These are phyloP conservation scores for Cymodocea nodosa DNA, from an alignment of 116 monocot genomes.

Conservation along the genomic window DNA sequence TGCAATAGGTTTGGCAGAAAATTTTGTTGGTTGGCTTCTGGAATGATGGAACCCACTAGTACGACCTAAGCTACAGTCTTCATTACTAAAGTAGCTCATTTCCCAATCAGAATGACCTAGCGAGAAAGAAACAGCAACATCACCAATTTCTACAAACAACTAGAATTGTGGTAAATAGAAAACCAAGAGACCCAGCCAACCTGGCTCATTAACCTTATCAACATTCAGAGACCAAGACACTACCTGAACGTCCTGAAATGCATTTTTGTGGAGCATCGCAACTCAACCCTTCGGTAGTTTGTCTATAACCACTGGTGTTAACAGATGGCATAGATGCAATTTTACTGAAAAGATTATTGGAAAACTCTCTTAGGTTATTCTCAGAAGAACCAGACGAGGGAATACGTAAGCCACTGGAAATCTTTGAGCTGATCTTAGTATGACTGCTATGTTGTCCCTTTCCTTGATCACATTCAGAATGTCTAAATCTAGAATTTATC, in stretches of 20 bases:
- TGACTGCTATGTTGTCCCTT: background rate
- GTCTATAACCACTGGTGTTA: background rate
- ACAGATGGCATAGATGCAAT: background rate
- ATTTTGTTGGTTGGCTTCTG: no score
- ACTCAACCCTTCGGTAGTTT: background rate
- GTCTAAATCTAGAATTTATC: background rate
- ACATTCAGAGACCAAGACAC: background rate
- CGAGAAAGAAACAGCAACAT: background rate
- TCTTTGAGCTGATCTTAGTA: conserved; percentile 1
- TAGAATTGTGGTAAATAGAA: background rate
- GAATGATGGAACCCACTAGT: no score
- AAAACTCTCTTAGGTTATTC: background rate
- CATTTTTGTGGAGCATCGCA: background rate
- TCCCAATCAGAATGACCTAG: no score
- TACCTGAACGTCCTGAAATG: background rate
- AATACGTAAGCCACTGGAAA: background rate
- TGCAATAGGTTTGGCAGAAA: no score
- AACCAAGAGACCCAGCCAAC: background rate
- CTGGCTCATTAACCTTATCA: no score
- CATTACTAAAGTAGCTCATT: no score
- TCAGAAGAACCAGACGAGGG: background rate
- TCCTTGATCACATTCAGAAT: background rate
- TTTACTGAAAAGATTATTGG: background rate
- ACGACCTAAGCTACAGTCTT: no score
- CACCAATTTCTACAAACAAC: background rate